Conservation (phyloP, 371 early-diverging fungal genomes). For the Conidiobolus incongruus region DNA sequence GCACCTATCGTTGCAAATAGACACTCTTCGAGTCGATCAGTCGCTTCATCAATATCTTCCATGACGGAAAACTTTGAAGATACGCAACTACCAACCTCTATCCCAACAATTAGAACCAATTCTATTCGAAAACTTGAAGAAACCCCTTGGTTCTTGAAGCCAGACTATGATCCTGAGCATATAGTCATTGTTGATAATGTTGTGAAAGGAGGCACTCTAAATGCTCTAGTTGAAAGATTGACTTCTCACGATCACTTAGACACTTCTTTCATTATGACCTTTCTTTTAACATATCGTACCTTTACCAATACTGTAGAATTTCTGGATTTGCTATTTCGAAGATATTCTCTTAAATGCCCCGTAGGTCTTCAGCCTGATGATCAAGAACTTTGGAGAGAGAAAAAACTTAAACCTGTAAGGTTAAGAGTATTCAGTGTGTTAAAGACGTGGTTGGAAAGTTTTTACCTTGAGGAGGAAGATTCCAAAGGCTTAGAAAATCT, state of each 20-base stretch:
- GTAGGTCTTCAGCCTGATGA: constrained; percentile 35
- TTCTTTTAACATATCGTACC: constrained; percentile 76
- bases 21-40: no score
- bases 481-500: constrained; percentile 32
- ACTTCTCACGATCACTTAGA: constrained; percentile 66
- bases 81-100: constrained; percentile 4
- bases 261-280: constrained; percentile 53
- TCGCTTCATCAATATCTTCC: no score
- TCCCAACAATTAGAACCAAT: constrained; percentile 6
- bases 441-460: constrained; percentile 76
- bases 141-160: constrained; percentile 39
- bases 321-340: constrained; percentile 35
- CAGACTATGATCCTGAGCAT: constrained; percentile 44
- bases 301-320: constrained; percentile 56
- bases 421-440: constrained; percentile 76
- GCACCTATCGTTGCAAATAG: no score
- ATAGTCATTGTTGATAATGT: constrained; percentile 62
- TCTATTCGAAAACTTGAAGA: constrained; percentile 5
- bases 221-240: constrained; percentile 60
- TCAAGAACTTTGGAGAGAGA: constrained; percentile 53
- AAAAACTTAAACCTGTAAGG: constrained; percentile 65
- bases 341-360: constrained; percentile 55
- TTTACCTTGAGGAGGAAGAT: constrained; percentile 63
- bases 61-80: no score
- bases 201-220: constrained; percentile 73